phyloP scores from a whole-genome alignment of 129 eudicot species.

The Helianthus tuberosus region DNA sequence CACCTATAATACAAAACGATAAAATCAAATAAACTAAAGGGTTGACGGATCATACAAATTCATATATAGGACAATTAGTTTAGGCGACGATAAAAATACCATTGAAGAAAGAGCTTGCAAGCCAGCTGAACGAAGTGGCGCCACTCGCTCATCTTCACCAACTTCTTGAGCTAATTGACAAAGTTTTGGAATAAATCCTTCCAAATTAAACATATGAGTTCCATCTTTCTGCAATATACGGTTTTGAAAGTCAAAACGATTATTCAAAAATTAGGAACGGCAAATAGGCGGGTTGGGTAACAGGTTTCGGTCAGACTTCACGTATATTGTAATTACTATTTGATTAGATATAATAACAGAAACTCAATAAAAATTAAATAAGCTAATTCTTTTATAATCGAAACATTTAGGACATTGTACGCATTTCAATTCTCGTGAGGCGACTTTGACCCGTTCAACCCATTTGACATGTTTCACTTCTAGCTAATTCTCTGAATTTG shows the following conservation, averaged over 20 bases:
- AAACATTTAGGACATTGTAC: not conserved
- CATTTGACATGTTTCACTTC: not conserved
- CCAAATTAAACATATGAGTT: slow-evolving; percentile 81
- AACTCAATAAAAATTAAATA: not conserved
- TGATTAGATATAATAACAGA: not conserved
- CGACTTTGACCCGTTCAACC: not conserved
- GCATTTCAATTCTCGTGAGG: not conserved
- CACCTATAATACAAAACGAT: slow-evolving; percentile 45
- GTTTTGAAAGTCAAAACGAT: slow-evolving; percentile 3
- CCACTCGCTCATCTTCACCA: slow-evolving; percentile 80
- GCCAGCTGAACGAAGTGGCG: slow-evolving; percentile 68
- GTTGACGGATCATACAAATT: not conserved
- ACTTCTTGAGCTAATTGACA: slow-evolving; percentile 96
- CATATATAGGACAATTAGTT: not conserved
- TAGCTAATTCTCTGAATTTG: slow-evolving; percentile 1
- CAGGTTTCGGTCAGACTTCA: not conserved
- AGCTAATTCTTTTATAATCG: not conserved
- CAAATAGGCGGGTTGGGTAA: not conserved
- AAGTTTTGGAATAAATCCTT: slow-evolving; percentile 76
- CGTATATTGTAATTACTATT: not conserved
- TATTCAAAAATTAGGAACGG: not conserved
- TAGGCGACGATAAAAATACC: slow-evolving; percentile 48
- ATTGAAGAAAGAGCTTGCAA: slow-evolving; percentile 91
- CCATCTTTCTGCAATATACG: slow-evolving; percentile 68
- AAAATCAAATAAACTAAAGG: too few species aligned